Evolutionary conservation across 2,329 filamentous ascomycete species (phyloP), one percentile per base, ranked within the genome.

Genomic region (Colletotrichum liaoningense): DNA sequence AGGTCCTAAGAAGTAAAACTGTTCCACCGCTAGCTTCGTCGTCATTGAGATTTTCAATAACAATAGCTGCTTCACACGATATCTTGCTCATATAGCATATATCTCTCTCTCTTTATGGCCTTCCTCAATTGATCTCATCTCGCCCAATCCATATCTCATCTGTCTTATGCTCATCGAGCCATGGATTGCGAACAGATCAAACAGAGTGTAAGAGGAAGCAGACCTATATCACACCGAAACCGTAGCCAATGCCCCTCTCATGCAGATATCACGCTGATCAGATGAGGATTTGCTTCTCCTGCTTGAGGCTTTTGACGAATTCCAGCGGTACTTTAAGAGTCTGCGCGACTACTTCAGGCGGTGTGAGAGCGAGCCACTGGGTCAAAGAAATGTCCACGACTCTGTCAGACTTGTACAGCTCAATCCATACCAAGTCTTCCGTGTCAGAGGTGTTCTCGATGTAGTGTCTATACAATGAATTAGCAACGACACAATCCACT

Each of bases 301-400:
- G 91, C 83, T 91, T 90, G 69, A 92, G 76, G 11, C 85, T 81
- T 77, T 89, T 81, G 2, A 89, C 89, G 59, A 92, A 84, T n/a
- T 86, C 84, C 4, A 90, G 77, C 0, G 89, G 86, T 16, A 92
- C 86, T 77, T 91, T 91, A 16, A 92, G 83, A 2, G 87, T 86
- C 79, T 89, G 86, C 0, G 90, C 88, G 19, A 92, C 90, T 63
- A 93, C 86, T 60, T 91, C 88, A 0, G 88, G 83, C 0, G 92
- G 92, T 0, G 92, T 93, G 63, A 93, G 82, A 1, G 91, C 92
- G 52, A 94, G 84, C 92, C 92, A 94, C 79, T 94, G 92, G 0
- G 89, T 90, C 56, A 93, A 80, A 0, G 89, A 87, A 74, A 94
- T 91, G 77, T 94, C 92, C 0, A 88, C 89, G 1, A 93, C 90